Percentiles rank a stretch among this genome's conserved stretches.
Evolutionary conservation across 768 basidiomycete genomes (phyloP).

Genomic region (Mycena belliarum): DNA sequence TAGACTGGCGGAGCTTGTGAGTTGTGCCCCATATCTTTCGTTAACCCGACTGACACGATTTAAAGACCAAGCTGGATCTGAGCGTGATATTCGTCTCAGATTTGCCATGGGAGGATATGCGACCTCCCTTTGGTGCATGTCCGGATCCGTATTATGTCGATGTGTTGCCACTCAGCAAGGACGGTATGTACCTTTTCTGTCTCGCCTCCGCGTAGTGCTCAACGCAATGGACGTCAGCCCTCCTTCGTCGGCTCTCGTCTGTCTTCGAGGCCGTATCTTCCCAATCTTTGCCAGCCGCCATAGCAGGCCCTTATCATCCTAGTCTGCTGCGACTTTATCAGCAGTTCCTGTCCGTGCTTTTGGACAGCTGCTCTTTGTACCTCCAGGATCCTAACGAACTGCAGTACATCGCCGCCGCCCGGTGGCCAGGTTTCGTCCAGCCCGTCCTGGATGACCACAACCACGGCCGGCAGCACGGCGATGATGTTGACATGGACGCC

Average conservation of each 20-base stretch:
- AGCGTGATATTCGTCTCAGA: slow-evolving; percentile 65
- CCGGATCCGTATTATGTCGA: slow-evolving; percentile 74
- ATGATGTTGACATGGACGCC: slow-evolving; percentile 23
- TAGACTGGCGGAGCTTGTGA: slow-evolving; percentile 70
- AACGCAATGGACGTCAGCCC: slow-evolving; percentile 28
- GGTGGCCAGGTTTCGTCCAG: slow-evolving; percentile 79
- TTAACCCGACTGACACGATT: slow-evolving; percentile 2
- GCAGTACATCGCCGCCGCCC: slow-evolving; percentile 72
- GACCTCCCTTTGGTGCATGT: slow-evolving; percentile 67
- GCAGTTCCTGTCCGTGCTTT: slow-evolving; percentile 62
- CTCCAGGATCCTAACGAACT: slow-evolving; percentile 70
- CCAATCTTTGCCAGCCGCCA: slow-evolving; percentile 9
- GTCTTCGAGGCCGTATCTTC: slow-evolving; percentile 32
- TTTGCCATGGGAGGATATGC: slow-evolving; percentile 69
- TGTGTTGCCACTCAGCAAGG: slow-evolving; percentile 52
- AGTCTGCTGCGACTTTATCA: slow-evolving; percentile 58
- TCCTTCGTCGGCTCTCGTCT: slow-evolving; percentile 37
- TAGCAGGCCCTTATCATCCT: slow-evolving; percentile 48
- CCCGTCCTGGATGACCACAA: slow-evolving; percentile 59
- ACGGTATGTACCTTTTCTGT: slow-evolving; percentile 42
- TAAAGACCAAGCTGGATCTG: slow-evolving; percentile 58
- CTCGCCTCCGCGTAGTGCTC: slow-evolving; percentile 1
- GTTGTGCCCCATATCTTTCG: slow-evolving; percentile 20
- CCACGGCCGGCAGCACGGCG: slow-evolving; percentile 16
- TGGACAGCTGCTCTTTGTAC: slow-evolving; percentile 63